These are phyloP conservation scores for Coemansia sp. DNA, from an alignment of 192 early-diverging fungal genomes.

Conservation along the genomic window DNA sequence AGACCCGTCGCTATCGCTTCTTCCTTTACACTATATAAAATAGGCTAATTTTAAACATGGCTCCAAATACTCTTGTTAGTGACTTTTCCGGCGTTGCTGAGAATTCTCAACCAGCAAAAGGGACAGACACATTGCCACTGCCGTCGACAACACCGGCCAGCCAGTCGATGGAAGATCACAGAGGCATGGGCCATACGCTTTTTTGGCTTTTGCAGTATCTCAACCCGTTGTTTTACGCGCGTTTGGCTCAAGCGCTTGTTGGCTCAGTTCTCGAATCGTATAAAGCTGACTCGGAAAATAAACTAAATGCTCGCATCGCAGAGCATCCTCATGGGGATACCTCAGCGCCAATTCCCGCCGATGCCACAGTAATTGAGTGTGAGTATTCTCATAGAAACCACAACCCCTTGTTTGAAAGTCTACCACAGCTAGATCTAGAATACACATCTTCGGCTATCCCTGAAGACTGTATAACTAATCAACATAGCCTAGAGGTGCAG, in stretches of 20 bases:
- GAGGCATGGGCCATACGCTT: slow-evolving; percentile 21
- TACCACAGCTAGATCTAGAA: slow-evolving; percentile 9
- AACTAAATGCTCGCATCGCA: slow-evolving; percentile 7
- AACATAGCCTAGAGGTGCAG: neutral
- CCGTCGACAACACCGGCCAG: slow-evolving; percentile 31
- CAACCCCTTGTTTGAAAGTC: neutral
- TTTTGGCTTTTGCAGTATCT: slow-evolving; percentile 34
- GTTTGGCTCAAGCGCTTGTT: slow-evolving; percentile 39
- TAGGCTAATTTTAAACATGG: neutral
- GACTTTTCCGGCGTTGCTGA: neutral
- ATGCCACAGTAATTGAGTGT: slow-evolving; percentile 27
- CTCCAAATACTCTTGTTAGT: neutral
- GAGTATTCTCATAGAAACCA: slow-evolving; percentile 1
- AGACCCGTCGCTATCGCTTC: neutral
- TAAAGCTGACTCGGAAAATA: neutral
- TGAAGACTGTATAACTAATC: neutral
- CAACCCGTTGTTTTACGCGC: slow-evolving; percentile 51
- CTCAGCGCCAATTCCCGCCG: slow-evolving; percentile 16
- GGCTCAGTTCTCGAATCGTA: slow-evolving; percentile 31
- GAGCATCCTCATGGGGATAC: neutral
- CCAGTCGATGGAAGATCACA: neutral
- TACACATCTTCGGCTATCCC: neutral
- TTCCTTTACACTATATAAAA: neutral
- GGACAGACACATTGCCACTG: slow-evolving; percentile 17
- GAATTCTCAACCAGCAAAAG: slow-evolving; percentile 7